A percentile compares a stretch with the other conserved stretches of the same genome.
These are phyloP conservation scores for Sordariomycetes sp. DNA, from an alignment of 2,329 filamentous ascomycete genomes.

Conservation along the genomic window DNA sequence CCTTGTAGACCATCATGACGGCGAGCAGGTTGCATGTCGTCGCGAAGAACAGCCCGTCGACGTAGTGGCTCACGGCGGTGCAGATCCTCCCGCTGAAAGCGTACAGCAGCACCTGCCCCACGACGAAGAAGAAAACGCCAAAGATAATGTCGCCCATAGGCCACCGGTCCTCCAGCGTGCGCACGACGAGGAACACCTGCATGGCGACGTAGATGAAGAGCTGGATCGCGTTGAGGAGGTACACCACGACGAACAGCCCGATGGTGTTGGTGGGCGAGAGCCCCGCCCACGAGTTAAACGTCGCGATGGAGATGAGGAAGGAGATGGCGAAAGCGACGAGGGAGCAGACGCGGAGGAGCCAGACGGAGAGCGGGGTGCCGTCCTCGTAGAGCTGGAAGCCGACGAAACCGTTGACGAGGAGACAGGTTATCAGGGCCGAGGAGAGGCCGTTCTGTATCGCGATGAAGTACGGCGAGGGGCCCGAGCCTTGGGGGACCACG, in stretches of 20 bases:
- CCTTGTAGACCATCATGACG: conserved; percentile 99
- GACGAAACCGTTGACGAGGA: conserved; percentile 95
- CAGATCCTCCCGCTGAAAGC: conserved; percentile 81
- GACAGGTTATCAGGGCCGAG: conserved; percentile 74
- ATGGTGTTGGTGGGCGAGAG: conserved; percentile 74
- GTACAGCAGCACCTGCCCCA: conserved; percentile 87
- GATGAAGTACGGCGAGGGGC: conserved; percentile 80
- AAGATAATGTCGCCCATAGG: conserved; percentile 85
- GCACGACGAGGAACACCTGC: conserved; percentile 77
- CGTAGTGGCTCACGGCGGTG: conserved; percentile 71
- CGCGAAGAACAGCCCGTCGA: conserved; percentile 89
- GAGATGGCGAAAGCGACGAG: conserved; percentile 73
- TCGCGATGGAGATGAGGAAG: conserved; percentile 77
- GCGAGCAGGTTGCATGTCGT: conserved; percentile 86
- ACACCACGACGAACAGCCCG: conserved; percentile 82
- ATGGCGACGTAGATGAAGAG: conserved; percentile 75
- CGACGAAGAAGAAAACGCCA: conserved; percentile 80
- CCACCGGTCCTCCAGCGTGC: conserved; percentile 91
- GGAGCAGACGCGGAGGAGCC: conserved; percentile 74
- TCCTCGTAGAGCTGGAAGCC: conserved; percentile 98
- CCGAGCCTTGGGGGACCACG: conserved; percentile 72
- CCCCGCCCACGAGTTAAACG: conserved; percentile 85
- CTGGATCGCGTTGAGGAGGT: conserved; percentile 80
- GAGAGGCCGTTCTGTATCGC: conserved; percentile 74
- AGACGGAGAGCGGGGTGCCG: conserved; percentile 83